A percentile compares a stretch with the other conserved stretches of the same genome.
phyloP scores from a whole-genome alignment of 108 stramenopile species.

The Licmophora abbreviata region DNA sequence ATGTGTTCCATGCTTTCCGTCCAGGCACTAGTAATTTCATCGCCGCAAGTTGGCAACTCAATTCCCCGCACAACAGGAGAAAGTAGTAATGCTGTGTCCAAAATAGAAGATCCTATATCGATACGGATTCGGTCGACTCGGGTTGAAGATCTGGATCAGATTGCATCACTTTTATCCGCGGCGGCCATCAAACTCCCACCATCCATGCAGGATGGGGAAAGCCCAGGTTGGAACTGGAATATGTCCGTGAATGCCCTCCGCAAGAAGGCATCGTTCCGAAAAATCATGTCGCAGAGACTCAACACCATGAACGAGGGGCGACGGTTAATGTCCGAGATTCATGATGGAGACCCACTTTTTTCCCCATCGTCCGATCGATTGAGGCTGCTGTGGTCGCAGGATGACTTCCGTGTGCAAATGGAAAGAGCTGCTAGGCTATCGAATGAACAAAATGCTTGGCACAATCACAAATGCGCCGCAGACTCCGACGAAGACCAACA shows the following conservation, averaged over 20 bases:
- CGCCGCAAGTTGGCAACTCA: no score
- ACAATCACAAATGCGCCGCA: conserved; percentile 48
- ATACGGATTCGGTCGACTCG: conserved; percentile 24
- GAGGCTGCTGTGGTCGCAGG: conserved; percentile 38
- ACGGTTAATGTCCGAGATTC: conserved; percentile 7
- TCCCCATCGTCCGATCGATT: conserved; percentile 14
- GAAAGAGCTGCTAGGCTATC: conserved; percentile 28
- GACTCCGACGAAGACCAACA: conserved; percentile 12
- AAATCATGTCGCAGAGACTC: conserved; percentile 25
- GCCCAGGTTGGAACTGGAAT: conserved; percentile 4
- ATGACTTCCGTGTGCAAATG: conserved; percentile 43
- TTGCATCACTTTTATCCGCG: background rate
- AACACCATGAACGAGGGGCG: conserved; percentile 35
- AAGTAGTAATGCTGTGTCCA: no score
- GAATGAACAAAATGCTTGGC: conserved; percentile 53
- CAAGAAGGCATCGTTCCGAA: conserved; percentile 11
- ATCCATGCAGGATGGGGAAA: conserved; percentile 4
- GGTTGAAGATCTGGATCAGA: conserved; percentile 10
- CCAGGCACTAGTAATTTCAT: no score
- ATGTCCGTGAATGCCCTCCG: conserved; percentile 7
- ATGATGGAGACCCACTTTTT: no score
- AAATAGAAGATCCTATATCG: no score
- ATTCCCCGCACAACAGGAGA: no score
- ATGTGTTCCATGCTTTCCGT: no score
- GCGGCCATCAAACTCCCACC: conserved; percentile 15